Base-by-base conservation (phyloP, 176 grass and related monocot genomes). In the Areca catechu region DNA sequence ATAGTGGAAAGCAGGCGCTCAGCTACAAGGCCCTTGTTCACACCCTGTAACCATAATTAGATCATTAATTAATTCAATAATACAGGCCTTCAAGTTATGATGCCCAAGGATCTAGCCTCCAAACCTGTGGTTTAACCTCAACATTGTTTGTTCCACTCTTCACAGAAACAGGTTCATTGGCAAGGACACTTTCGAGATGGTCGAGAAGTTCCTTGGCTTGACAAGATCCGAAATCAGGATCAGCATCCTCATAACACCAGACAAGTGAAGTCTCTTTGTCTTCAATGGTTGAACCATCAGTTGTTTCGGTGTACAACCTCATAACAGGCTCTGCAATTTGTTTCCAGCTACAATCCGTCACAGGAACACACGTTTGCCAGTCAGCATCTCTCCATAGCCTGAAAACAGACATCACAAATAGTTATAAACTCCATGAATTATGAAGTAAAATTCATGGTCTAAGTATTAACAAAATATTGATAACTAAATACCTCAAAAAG, bases 131-230 rank as follows among this genome's bases (percentile, higher is more conserved):
- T 34, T 68, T 68, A 16, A 68, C 65, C 53, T 68, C 65, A 2
- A 68, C 19, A 19, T 55, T 68, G 24, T 22, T 55, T 2, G 53
- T n/a, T 22, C 65, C 65, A 56, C 65, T 68, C 65, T 68, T 68
- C 27, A 68, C 65, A 9, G 65, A 68, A 4, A 56, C 65, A 43
- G 65, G 65, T 56, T 56, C 65, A 48, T 56, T 68, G 19, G 53
- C 52, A 48, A 68, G 65, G 7, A 68, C 65, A 22, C 65, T 56
- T 10, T 55, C 65, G 7, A 68, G 52, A 68, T 68, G 65, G 12
- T 68, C 53, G 19, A 68, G 65, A 28, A 68, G 15, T 56, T 68
- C 65, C 65, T 68, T 68, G 9, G 65, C 50, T 30, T 68, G 65
- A 22, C 51, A 19, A 68, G 53, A 68, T 43, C 65, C 65, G 47